Conservation (phyloP, 768 basidiomycete species). For the Flagelloscypha sp. region DNA sequence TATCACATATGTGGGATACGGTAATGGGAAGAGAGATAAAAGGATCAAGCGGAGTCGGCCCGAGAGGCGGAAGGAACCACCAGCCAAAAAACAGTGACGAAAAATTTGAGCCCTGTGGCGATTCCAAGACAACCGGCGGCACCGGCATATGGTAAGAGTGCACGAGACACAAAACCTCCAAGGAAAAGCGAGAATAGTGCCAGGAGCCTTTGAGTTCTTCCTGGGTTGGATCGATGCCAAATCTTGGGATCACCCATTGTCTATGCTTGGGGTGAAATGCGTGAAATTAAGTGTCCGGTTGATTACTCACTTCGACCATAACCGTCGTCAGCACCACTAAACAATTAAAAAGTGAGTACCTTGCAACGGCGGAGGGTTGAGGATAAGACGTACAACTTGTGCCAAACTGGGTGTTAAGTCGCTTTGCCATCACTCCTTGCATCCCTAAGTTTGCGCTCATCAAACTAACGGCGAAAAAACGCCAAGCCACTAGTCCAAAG, state of each 20-base stretch:
- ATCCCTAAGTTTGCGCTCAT: constrained; percentile 48
- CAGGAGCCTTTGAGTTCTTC: constrained; percentile 41
- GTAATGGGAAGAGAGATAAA: no score
- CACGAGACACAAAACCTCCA: constrained; percentile 42
- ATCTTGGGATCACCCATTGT: no score
- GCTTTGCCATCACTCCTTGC: constrained; percentile 58
- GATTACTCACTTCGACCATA: no score
- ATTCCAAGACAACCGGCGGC: constrained; percentile 35
- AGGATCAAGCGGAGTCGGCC: no score
- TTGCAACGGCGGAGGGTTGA: no score
- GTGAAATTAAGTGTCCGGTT: no score
- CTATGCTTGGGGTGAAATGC: no score
- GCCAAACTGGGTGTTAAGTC: constrained; percentile 42
- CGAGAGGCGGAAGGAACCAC: no score
- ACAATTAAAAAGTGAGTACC: no score
- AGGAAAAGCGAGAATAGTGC: constrained; percentile 40
- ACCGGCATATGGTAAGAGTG: constrained; percentile 33
- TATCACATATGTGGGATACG: no score
- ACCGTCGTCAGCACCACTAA: no score
- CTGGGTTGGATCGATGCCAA: no score
- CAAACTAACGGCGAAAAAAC: constrained; percentile 43
- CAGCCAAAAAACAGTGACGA: constrained; percentile 38
- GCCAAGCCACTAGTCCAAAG: constrained; percentile 42
- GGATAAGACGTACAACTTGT: constrained; percentile 37
- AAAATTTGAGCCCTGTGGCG: constrained; percentile 32